Evolutionary conservation across 371 early-diverging fungal genomes (phyloP).

Genomic region (Saksenaea oblongispora): DNA sequence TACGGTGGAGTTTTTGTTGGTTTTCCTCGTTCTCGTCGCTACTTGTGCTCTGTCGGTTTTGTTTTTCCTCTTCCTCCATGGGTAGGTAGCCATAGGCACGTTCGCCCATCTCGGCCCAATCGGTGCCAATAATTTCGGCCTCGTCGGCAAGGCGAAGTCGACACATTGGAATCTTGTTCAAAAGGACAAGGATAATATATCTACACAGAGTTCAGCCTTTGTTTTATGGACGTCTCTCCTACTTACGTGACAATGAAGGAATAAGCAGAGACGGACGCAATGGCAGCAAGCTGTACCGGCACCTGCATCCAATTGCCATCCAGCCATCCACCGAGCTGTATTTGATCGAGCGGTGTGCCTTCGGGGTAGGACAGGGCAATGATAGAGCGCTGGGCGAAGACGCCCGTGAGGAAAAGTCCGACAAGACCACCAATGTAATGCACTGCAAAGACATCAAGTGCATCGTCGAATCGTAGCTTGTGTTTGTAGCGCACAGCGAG

Average conservation of each 20-base stretch:
- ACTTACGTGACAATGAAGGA: slow-evolving; percentile 60
- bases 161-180: slow-evolving; percentile 53
- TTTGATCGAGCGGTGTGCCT: slow-evolving; percentile 47
- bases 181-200: slow-evolving; percentile 53
- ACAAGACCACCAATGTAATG: slow-evolving; percentile 77
- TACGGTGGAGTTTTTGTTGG: background rate
- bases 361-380: slow-evolving; percentile 63
- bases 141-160: slow-evolving; percentile 59
- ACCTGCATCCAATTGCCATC: slow-evolving; percentile 69
- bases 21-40: slow-evolving; percentile 11
- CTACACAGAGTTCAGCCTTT: too few species aligned
- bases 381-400: slow-evolving; percentile 68
- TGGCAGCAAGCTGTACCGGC: slow-evolving; percentile 61
- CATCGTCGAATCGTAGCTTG: slow-evolving; percentile 74
- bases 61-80: slow-evolving; percentile 31
- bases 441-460: slow-evolving; percentile 71
- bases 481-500: slow-evolving; percentile 63
- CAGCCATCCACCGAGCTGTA: slow-evolving; percentile 66
- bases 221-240: too few species aligned
- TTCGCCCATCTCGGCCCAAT: slow-evolving; percentile 71
- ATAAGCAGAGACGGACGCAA: slow-evolving; percentile 60
- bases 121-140: slow-evolving; percentile 62
- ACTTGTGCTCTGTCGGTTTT: slow-evolving; percentile 4
- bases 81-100: slow-evolving; percentile 61
- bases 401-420: slow-evolving; percentile 69